Evolutionary conservation across 495 filamentous ascomycete genomes (phyloP), one percentile per base, ranked within the genome.

Genomic region (Massariosphaeria phaeospora): DNA sequence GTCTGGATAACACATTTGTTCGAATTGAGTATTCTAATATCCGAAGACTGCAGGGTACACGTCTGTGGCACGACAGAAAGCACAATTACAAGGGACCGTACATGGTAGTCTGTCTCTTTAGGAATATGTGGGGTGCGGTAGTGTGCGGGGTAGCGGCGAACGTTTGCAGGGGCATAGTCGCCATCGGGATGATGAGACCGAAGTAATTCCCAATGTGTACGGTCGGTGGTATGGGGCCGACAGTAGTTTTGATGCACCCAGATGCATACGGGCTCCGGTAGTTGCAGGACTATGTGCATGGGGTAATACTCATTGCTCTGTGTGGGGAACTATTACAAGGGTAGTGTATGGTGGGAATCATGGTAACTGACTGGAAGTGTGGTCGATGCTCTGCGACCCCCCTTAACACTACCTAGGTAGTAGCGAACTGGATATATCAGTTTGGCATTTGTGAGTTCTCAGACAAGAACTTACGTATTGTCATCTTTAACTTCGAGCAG

Each of bases 121-220:
- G 11, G 41, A 2, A 30, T 57, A 58, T 58, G 55, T 58, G 55
- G 55, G 55, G 54, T 48, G 38, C 20, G 31, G 48, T 30, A 41
- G 42, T 21, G 30, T 44, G 52, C 55, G 47, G 55, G 55, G 55
- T 58, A 25, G 43, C 31, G 13, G 45, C 23, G 45, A 17, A 39
- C 47, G 47, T 31, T 52, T 29, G 55, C 55, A 52, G 48, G 47
- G 55, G 23, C 47, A n/a, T 26, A 1, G 3, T 45, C 27, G 1
- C 27, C 55, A 52, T 58, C 55, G 55, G 55, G 9, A 12, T 39
- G 20, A 58, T 58, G 12, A 39, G 10, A 33, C 39, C 39, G 18
- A 40, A 18, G 27, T 23, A 17, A 29, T 38, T 4, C 6, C 25
- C 18, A 11, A 5, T 18, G 26, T 23, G 47, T 45, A 44, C 40